Conservation (phyloP, 2,329 filamentous ascomycete species). For the Pseudonectria buxi region DNA sequence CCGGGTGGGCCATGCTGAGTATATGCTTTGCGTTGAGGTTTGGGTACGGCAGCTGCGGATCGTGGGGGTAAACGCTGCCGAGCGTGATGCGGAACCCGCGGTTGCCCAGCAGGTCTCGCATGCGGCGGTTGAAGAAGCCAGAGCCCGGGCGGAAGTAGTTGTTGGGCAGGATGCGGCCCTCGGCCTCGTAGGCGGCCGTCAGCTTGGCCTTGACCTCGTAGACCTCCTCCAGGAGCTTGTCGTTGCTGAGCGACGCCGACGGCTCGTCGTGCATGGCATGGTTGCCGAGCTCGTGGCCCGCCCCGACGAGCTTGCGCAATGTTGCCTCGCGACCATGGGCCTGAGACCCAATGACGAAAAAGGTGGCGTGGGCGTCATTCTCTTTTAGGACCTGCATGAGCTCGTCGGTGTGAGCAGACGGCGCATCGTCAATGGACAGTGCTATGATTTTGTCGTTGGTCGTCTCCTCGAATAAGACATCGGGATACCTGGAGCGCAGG, state of each 20-base stretch:
- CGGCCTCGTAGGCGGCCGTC: slow-evolving; percentile 46
- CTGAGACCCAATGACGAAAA: slow-evolving; percentile 83
- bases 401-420: slow-evolving; percentile 62
- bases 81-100: slow-evolving; percentile 69
- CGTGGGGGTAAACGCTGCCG: slow-evolving; percentile 82
- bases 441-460: slow-evolving; percentile 61
- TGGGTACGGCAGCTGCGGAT: slow-evolving; percentile 71
- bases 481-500: slow-evolving; percentile 65
- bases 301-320: slow-evolving; percentile 51
- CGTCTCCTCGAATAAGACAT: slow-evolving; percentile 67
- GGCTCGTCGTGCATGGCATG: slow-evolving; percentile 87
- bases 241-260: slow-evolving; percentile 52
- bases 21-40: slow-evolving; percentile 71
- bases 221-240: slow-evolving; percentile 58
- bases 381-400: slow-evolving; percentile 62
- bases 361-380: slow-evolving; percentile 68
- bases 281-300: slow-evolving; percentile 70
- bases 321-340: slow-evolving; percentile 49
- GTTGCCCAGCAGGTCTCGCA: slow-evolving; percentile 53
- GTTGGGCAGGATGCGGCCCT: slow-evolving; percentile 38
- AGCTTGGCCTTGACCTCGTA: slow-evolving; percentile 56
- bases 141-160: slow-evolving; percentile 79
- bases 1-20: slow-evolving; percentile 69
- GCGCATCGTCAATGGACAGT: slow-evolving; percentile 82
- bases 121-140: slow-evolving; percentile 69